Evolutionary conservation across 768 basidiomycete species (phyloP), one percentile per base, ranked within the genome.

Genomic region (Rhodotorula graminis): DNA sequence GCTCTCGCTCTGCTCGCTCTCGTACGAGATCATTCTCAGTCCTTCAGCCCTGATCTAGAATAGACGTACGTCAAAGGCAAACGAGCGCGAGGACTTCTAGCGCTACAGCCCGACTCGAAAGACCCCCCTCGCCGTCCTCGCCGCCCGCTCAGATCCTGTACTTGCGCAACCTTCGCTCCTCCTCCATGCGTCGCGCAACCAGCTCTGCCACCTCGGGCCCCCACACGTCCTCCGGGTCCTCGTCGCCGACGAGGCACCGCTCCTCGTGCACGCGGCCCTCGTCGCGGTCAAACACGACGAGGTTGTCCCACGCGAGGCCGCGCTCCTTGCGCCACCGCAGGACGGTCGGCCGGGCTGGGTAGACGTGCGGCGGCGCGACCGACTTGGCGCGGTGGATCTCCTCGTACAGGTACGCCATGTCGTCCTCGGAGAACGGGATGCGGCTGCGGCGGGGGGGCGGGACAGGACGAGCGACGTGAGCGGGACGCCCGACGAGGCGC

Each of bases 331-430:
- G 88, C 96, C 95, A 99, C 58, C 92, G 84, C 33, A 90, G 85
- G 5, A 94, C 83, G 3, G 87, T 85, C 0, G 95, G 91, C 59
- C 88, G 85, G 15, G 86, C 81, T 29, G 90, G 88, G 18, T 93
- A 86, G 25, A 85, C 84, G 63, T 65, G 86, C 0, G 94, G 94
- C 10, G 92, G 92, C 31, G 92, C 81, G 25, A 87, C 83, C 8
- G 90, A 89, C 42, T 92, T 87, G 18, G 81, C 82, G 27, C 90
- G 86, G 79, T 90, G 84, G 40, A 97, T 80, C 77, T 97, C 95
- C 76, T 97, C 95, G 77, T 92, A 92, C 65, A 98, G 81, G 52
- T 93, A 84, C 0, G 86, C 86, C 44, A 91, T 86, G 73, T 97
- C 95, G 64, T 91, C 89, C 77, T 91, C 90, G 75, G 88, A 87